A percentile compares a stretch with the other conserved stretches of the same genome.
These are phyloP conservation scores for Hypoxylon sp. DNA, from an alignment of 2,329 filamentous ascomycete genomes.

Conservation along the genomic window DNA sequence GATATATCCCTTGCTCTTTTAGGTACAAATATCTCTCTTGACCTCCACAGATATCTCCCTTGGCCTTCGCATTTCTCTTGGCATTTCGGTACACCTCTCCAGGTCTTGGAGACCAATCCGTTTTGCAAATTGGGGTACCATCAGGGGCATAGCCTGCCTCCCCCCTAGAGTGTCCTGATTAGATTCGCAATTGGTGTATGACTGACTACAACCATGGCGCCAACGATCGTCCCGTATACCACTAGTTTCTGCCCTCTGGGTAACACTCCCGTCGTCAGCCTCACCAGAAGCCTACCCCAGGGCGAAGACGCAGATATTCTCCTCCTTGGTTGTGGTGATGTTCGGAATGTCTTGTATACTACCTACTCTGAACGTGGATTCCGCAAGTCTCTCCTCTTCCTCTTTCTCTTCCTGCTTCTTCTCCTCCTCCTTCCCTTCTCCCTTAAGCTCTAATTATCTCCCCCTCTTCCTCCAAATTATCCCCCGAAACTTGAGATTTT, in stretches of 20 bases:
- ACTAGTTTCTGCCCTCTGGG: conserved; percentile 28
- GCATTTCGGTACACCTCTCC: no score
- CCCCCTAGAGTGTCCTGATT: no score
- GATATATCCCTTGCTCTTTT: no score
- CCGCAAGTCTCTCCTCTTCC: conserved; percentile 47
- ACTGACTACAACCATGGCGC: conserved; percentile 34
- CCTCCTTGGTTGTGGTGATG: conserved; percentile 67
- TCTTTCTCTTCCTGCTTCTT: background rate
- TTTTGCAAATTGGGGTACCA: background rate
- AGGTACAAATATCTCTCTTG: no score
- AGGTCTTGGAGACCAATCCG: no score
- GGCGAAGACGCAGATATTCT: conserved; percentile 64
- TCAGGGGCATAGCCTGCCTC: background rate
- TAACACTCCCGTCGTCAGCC: conserved; percentile 34
- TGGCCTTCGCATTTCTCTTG: no score
- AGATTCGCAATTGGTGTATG: no score
- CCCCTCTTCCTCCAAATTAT: no score
- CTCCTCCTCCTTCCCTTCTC: no score
- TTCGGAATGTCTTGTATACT: conserved; percentile 68
- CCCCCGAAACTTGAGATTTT: no score
- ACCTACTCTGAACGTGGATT: conserved; percentile 56
- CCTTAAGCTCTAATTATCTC: no score
- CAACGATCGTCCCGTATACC: conserved; percentile 9
- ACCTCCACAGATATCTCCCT: no score
- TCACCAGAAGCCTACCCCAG: conserved; percentile 56